Evolutionary conservation across 768 basidiomycete genomes (phyloP), one percentile per base, ranked within the genome.

Genomic region (Leucosporidium creatinivorum): DNA sequence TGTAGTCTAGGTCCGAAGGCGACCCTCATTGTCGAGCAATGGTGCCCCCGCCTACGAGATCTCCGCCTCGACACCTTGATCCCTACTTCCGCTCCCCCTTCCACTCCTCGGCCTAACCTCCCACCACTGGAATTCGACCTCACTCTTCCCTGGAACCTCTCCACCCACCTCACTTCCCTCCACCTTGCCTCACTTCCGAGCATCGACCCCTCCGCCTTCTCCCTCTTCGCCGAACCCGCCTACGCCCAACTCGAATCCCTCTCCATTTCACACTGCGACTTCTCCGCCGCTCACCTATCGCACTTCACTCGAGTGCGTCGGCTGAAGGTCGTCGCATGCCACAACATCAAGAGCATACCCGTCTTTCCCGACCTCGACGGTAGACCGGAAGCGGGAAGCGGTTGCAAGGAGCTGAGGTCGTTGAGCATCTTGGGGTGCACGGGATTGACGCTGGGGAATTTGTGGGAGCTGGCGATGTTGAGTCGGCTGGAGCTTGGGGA

Each of bases 381-480:
- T 18, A 23, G 52, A 8, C 25, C 61, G 33, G 61, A 62, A 18
- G 25, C 44, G 25, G 61, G 61, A 3, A 1, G 52, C 0, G 61
- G 61, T 3, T 62, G 61, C 25, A 21, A 26, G 30, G 61, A 36
- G 39, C 17, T 62, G 36, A 39, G 52, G 19, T 23, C 33, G 36
- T 21, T 62, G 17, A 54, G 51, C 51, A 23, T 62, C 4, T 39
- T 62, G 4, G 61, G 61, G 36, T 10, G 36, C 13, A 23, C 8
- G 1, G 52, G 52, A 4, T 19, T 62, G 17, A 36, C 33, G 1
- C 19, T 62, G 18, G 18, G n/a, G 3, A 62, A 55, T 26, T 21
- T 62, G 3, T 62, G 61, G 61, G 61, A 62, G 61, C 21, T 62
- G 52, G 36, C 36, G 18, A 54, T 62, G 51, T 21, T 62, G 8